Percentiles rank a stretch among this genome's conserved stretches.
These are phyloP conservation scores for Mortierella sp. DNA, from an alignment of 371 early-diverging fungal species.

Conservation along the genomic window DNA sequence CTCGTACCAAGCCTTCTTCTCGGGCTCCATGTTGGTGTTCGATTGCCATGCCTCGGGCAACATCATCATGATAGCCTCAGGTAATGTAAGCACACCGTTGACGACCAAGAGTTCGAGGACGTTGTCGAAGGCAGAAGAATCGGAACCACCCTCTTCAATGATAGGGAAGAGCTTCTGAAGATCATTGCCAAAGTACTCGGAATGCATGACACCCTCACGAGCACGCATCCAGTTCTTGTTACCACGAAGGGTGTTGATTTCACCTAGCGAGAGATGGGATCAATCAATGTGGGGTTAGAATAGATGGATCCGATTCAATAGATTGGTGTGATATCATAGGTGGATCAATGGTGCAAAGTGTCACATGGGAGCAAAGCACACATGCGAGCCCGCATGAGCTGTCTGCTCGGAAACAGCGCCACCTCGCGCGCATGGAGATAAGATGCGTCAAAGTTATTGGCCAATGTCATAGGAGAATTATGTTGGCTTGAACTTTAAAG, in stretches of 20 bases:
- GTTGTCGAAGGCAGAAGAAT: constrained; percentile 97
- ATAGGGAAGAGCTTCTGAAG: constrained; percentile 91
- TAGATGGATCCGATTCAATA: constrained; percentile 4
- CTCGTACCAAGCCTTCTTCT: constrained; percentile 92
- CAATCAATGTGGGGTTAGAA: background rate
- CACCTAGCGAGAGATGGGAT: constrained; percentile 46
- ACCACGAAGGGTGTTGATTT: constrained; percentile 97
- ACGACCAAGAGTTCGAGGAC: constrained; percentile 93
- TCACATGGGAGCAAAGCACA: constrained; percentile 27
- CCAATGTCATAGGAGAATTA: constrained; percentile 39
- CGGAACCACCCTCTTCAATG: constrained; percentile 96
- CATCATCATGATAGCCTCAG: constrained; percentile 98
- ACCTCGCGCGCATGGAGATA: constrained; percentile 30
- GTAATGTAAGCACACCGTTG: constrained; percentile 89
- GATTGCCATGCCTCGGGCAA: constrained; percentile 98
- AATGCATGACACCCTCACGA: constrained; percentile 92
- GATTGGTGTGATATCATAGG: constrained; percentile 25
- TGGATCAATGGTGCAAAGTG: constrained; percentile 10
- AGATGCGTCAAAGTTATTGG: constrained; percentile 45
- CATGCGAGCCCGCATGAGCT: constrained; percentile 8
- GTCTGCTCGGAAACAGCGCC: constrained; percentile 19
- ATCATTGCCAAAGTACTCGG: constrained; percentile 80
- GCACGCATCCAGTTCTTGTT: constrained; percentile 99
- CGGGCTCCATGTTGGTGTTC: constrained; percentile 83
- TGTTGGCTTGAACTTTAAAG: constrained; percentile 36